Percentiles rank a stretch among this genome's conserved stretches.
These are phyloP conservation scores for Fusarium dimerum DNA, from an alignment of 2,329 filamentous ascomycete species.

Conservation along the genomic window DNA sequence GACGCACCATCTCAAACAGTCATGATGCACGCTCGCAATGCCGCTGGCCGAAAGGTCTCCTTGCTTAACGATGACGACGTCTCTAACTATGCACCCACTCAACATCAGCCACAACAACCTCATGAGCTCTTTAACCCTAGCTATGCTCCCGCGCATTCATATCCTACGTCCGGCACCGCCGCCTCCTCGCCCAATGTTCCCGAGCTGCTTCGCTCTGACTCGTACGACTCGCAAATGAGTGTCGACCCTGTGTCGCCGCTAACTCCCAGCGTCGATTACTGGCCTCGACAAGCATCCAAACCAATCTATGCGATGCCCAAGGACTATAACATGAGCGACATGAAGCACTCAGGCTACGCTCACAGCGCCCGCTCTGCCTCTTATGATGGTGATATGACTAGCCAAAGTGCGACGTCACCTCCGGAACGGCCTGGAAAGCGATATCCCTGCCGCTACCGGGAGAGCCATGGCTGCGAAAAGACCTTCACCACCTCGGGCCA, in stretches of 20 bases:
- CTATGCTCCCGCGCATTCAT: constrained; percentile 35
- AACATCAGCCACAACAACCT: constrained; percentile 19
- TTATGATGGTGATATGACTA: constrained; percentile 49
- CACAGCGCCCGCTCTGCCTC: constrained; percentile 49
- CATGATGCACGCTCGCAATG: constrained; percentile 57
- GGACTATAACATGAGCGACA: constrained; percentile 34
- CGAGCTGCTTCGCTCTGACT: constrained; percentile 60
- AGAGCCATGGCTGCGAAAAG: constrained; percentile 72
- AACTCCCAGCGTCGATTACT: constrained; percentile 52
- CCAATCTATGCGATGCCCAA: constrained; percentile 42
- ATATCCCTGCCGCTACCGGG: constrained; percentile 73
- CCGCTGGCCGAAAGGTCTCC: constrained; percentile 59
- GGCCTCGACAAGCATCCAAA: constrained; percentile 33
- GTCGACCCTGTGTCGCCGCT: constrained; percentile 56
- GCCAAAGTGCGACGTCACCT: constrained; percentile 42
- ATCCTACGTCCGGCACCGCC: constrained; percentile 39
- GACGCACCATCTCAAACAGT: not conserved
- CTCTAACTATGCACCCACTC: constrained; percentile 11
- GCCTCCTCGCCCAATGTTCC: constrained; percentile 55
- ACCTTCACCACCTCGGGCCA: constrained; percentile 84
- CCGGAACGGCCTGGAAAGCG: constrained; percentile 60
- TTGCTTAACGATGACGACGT: constrained; percentile 56
- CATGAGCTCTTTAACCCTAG: constrained; percentile 37
- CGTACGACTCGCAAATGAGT: constrained; percentile 61
- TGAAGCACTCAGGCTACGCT: constrained; percentile 45